These are phyloP conservation scores for Suillus subalutaceus DNA, from an alignment of 768 basidiomycete species.

Conservation along the genomic window DNA sequence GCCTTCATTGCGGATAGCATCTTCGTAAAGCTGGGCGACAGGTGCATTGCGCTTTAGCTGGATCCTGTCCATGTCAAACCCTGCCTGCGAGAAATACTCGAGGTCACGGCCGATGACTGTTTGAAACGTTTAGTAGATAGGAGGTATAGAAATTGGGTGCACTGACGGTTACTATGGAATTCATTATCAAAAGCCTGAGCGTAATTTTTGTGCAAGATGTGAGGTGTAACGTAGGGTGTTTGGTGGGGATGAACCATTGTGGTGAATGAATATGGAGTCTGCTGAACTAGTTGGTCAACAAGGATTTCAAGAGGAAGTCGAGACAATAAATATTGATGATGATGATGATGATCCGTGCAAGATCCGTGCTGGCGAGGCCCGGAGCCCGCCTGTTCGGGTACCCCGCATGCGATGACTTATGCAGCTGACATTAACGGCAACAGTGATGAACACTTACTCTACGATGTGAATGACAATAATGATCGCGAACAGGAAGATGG, in stretches of 20 bases:
- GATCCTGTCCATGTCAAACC: constrained; percentile 98
- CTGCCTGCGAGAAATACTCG: constrained; percentile 97
- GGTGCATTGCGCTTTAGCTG: constrained; percentile 94
- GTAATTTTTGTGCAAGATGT: constrained; percentile 87
- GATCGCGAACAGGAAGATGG: constrained; percentile 11
- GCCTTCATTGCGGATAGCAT: constrained; percentile 97
- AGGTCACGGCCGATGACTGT: constrained; percentile 91
- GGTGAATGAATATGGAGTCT: constrained; percentile 26
- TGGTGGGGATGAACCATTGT: constrained; percentile 69
- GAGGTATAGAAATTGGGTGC: background rate
- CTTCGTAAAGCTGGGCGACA: constrained; percentile 91
- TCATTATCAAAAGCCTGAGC: constrained; percentile 75
- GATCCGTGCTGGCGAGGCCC: constrained; percentile 7
- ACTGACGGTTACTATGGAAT: constrained; percentile 58
- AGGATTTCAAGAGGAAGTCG: constrained; percentile 11
- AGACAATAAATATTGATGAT: constrained; percentile 28
- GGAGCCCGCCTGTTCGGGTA: constrained; percentile 4
- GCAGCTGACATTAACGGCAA: background rate
- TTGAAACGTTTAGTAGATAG: constrained; percentile 16
- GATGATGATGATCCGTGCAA: constrained; percentile 5
- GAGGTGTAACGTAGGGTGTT: constrained; percentile 86
- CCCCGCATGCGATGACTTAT: constrained; percentile 7
- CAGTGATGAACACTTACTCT: constrained; percentile 21
- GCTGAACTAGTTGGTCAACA: constrained; percentile 6
- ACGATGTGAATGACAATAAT: constrained; percentile 9